Conservation (phyloP, 2,329 filamentous ascomycete genomes). For the Diplocarpon rosae region DNA sequence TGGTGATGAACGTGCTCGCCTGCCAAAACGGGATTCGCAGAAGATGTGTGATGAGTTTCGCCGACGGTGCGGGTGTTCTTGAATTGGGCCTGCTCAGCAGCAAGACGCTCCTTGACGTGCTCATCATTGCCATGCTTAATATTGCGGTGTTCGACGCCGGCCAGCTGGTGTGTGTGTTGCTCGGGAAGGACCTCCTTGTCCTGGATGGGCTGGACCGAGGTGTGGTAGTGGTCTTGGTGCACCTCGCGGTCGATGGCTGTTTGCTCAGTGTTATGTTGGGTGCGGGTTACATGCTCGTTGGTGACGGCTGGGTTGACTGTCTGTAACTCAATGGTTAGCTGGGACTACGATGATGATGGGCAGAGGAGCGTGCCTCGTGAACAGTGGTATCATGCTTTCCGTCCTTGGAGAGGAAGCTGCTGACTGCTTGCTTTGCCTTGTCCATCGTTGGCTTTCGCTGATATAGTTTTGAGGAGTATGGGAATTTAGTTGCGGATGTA, state of each 20-base stretch:
- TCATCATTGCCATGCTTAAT: conserved; percentile 48
- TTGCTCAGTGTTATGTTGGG: conserved; percentile 47
- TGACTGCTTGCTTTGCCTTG: conserved; percentile 51
- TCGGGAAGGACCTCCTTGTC: conserved; percentile 46
- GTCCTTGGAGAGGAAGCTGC: conserved; percentile 47
- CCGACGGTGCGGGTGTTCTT: conserved; percentile 37
- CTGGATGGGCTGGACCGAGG: conserved; percentile 52
- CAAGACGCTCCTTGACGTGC: conserved; percentile 36
- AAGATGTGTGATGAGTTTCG: conserved; percentile 38
- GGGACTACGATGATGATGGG: background rate
- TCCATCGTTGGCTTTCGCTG: no score
- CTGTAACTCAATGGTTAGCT: conserved; percentile 12
- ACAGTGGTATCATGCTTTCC: conserved; percentile 62
- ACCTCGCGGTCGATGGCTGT: conserved; percentile 58
- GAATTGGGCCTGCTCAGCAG: conserved; percentile 43
- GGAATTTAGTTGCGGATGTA: background rate
- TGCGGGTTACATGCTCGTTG: conserved; percentile 48
- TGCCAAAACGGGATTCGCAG: conserved; percentile 37
- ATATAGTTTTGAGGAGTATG: no score
- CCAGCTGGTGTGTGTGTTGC: conserved; percentile 48
- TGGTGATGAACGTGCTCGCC: conserved; percentile 55
- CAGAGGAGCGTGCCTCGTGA: conserved; percentile 37
- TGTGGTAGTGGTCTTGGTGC: conserved; percentile 64
- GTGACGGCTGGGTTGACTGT: conserved; percentile 48
- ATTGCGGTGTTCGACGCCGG: conserved; percentile 47